Evolutionary conservation across 2,329 filamentous ascomycete genomes (phyloP).

Genomic region (Acrodontium crateriforme): DNA sequence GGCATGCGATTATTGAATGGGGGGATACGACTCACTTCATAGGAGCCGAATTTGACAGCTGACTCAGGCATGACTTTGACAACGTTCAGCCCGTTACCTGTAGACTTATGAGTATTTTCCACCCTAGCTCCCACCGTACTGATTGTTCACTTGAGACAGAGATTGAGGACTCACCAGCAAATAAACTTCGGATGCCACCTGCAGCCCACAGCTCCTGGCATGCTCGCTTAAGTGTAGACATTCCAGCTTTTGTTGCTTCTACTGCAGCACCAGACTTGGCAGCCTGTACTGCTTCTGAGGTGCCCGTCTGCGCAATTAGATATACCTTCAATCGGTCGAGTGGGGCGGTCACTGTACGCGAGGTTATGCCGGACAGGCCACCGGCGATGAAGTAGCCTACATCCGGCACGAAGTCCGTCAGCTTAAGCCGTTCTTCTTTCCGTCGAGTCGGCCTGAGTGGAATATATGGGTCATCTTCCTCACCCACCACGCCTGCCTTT

Average conservation of each 20-base stretch:
- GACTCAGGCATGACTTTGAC: conserved; percentile 98
- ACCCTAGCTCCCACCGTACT: background rate
- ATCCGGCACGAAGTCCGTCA: conserved; percentile 56
- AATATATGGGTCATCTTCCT: conserved; percentile 20
- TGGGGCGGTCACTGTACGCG: conserved; percentile 86
- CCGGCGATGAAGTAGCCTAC: conserved; percentile 97
- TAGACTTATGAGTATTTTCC: background rate
- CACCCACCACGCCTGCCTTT: conserved; percentile 8
- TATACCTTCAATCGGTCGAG: conserved; percentile 96
- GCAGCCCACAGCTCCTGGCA: conserved; percentile 68
- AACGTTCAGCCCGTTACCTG: conserved; percentile 91
- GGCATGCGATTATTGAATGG: background rate
- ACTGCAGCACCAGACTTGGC: conserved; percentile 57
- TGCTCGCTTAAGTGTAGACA: conserved; percentile 57
- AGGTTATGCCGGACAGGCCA: conserved; percentile 86
- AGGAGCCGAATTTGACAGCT: conserved; percentile 94
- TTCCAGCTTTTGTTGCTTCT: conserved; percentile 50
- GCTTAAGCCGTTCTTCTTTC: conserved; percentile 24
- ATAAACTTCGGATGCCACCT: conserved; percentile 78
- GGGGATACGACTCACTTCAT: conserved; percentile 63
- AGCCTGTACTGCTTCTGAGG: conserved; percentile 46
- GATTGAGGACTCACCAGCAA: conserved; percentile 56
- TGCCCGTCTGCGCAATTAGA: conserved; percentile 76
- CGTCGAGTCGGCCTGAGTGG: conserved; percentile 20
- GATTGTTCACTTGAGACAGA: background rate